Conservation (phyloP, 2,329 filamentous ascomycete species). For the Penicillium digitatum region DNA sequence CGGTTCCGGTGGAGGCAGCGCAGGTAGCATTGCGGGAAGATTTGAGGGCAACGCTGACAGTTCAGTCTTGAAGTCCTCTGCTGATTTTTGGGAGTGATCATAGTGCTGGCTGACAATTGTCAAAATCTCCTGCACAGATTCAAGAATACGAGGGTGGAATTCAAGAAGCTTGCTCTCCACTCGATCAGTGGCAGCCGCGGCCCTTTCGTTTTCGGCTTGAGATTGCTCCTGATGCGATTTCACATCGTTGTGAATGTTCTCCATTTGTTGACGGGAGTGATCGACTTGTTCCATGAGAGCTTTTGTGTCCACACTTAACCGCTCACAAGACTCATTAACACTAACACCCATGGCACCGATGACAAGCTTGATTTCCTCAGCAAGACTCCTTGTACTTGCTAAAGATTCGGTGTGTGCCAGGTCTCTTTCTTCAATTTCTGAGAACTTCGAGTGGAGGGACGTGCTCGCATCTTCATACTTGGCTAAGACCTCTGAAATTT, state of each 20-base stretch:
- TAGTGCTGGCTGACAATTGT: conserved; percentile 79
- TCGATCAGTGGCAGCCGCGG: conserved; percentile 66
- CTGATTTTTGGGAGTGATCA: conserved; percentile 72
- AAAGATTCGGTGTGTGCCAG: conserved; percentile 69
- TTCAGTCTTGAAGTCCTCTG: conserved; percentile 58
- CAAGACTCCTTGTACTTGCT: conserved; percentile 69
- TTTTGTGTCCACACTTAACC: conserved; percentile 81
- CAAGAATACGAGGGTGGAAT: conserved; percentile 82
- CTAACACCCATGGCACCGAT: conserved; percentile 79
- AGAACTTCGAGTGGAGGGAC: conserved; percentile 68
- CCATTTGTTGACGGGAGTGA: conserved; percentile 68
- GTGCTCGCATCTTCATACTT: conserved; percentile 86
- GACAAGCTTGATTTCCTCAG: conserved; percentile 81
- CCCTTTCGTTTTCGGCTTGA: conserved; percentile 72
- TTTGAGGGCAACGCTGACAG: conserved; percentile 48
- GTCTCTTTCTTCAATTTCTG: conserved; percentile 69
- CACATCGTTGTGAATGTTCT: conserved; percentile 66
- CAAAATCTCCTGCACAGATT: conserved; percentile 81
- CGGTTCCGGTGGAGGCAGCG: conserved; percentile 40
- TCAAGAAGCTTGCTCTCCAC: conserved; percentile 76
- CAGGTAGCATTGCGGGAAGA: conserved; percentile 57
- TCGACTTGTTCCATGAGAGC: conserved; percentile 81
- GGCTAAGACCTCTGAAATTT: conserved; percentile 72
- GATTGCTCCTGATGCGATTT: conserved; percentile 80
- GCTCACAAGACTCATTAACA: conserved; percentile 77